Percentiles rank a stretch among this genome's conserved stretches.
Evolutionary conservation across 129 eudicot species (phyloP).

Genomic region (Scalesia atractyloides): DNA sequence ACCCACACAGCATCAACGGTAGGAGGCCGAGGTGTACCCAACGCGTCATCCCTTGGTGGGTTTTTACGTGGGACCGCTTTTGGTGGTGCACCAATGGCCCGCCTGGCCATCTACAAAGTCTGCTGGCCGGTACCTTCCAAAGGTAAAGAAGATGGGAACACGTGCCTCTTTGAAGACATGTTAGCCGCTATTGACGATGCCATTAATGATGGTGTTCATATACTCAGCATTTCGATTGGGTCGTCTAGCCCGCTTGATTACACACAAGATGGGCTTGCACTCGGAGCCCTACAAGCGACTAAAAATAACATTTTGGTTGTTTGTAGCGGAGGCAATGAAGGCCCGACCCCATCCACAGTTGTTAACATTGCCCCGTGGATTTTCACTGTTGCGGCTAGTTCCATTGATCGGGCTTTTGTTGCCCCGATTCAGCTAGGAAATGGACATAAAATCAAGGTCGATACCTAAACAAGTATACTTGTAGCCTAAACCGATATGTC

Average conservation of each 20-base stretch:
- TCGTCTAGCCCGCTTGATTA: constrained; percentile 35
- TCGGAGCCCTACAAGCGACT: constrained; percentile 82
- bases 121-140: constrained; percentile 80
- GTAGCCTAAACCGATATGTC: neutral
- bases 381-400: constrained; percentile 89
- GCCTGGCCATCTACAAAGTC: constrained; percentile 82
- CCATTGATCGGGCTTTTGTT: constrained; percentile 63
- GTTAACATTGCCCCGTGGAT: constrained; percentile 89
- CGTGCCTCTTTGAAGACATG: constrained; percentile 79
- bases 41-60: constrained; percentile 70
- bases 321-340: constrained; percentile 81
- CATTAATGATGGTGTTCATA: constrained; percentile 80
- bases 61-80: constrained; percentile 81
- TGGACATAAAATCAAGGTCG: constrained; percentile 64
- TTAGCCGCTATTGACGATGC: constrained; percentile 95
- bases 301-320: constrained; percentile 68
- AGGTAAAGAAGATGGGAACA: constrained; percentile 74
- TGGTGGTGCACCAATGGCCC: constrained; percentile 86
- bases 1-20: constrained; percentile 92
- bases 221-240: constrained; percentile 82
- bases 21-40: constrained; percentile 63
- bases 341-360: constrained; percentile 63
- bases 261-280: constrained; percentile 60
- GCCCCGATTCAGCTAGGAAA: constrained; percentile 71
- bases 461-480: constrained; percentile 7